A percentile compares a stretch with the other conserved stretches of the same genome.
Evolutionary conservation across 352 stramenopile species (phyloP).

Genomic region (Phytophthora tubulina): DNA sequence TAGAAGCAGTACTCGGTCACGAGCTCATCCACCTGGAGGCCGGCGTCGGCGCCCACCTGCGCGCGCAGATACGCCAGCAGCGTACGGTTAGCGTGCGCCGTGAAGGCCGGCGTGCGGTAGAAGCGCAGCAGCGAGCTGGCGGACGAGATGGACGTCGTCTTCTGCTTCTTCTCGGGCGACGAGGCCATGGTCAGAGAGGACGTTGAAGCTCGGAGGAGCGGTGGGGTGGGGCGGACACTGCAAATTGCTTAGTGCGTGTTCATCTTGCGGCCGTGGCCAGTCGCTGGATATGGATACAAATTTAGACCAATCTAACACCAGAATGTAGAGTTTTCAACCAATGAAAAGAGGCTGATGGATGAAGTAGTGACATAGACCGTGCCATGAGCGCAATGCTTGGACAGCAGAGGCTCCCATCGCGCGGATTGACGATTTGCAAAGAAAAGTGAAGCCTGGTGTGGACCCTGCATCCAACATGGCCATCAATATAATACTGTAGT

Average conservation of each 20-base stretch:
- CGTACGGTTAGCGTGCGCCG: constrained; percentile 67
- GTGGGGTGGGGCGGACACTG: constrained; percentile 27
- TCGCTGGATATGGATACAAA: constrained; percentile 19
- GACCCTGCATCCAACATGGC: neutral
- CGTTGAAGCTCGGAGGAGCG: constrained; percentile 33
- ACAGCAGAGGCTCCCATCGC: constrained; percentile 8
- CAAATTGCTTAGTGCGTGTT: constrained; percentile 39
- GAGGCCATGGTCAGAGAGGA: constrained; percentile 43
- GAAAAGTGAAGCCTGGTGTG: too few species aligned
- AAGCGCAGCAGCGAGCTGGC: constrained; percentile 66
- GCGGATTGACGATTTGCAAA: constrained; percentile 17
- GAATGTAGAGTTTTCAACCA: neutral
- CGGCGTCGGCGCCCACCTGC: constrained; percentile 27
- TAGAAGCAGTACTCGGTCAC: constrained; percentile 98
- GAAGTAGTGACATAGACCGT: constrained; percentile 1
- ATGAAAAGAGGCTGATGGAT: neutral
- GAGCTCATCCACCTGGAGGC: constrained; percentile 64
- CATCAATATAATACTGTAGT: too few species aligned
- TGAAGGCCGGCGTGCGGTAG: constrained; percentile 83
- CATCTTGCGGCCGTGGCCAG: constrained; percentile 20
- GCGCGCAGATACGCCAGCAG: constrained; percentile 54
- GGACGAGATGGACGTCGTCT: constrained; percentile 46
- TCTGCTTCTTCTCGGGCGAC: constrained; percentile 77
- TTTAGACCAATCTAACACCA: constrained; percentile 1
- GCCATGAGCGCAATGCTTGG: constrained; percentile 19